Conservation (phyloP, 1,139 yeast species). For the Zygosaccharomyces pseudobailii region DNA sequence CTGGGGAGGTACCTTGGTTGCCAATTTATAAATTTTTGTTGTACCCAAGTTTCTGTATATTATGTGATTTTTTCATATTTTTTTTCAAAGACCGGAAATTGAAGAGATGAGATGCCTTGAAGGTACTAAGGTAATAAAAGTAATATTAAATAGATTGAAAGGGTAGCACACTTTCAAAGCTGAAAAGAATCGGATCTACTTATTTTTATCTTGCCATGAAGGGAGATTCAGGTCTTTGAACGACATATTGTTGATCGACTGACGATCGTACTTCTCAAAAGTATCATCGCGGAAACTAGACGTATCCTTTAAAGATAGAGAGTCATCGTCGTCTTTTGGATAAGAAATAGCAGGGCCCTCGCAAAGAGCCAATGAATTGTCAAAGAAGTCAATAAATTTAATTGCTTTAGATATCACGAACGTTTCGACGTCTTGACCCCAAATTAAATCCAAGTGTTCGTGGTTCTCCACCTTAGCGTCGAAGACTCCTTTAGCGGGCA, state of each 20-base stretch:
- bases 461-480: slow-evolving; percentile 38
- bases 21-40: background rate
- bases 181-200: background rate
- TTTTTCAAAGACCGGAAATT: slow-evolving; percentile 1
- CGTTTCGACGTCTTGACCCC: slow-evolving; percentile 70
- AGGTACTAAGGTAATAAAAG: background rate
- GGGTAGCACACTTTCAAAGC: background rate
- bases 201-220: background rate
- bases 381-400: slow-evolving; percentile 34
- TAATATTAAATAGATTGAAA: background rate
- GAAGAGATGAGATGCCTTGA: slow-evolving; percentile 2
- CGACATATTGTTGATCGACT: background rate
- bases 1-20: background rate
- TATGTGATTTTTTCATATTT: background rate
- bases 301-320: slow-evolving; percentile 2
- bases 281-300: background rate
- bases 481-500: slow-evolving; percentile 33
- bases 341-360: background rate
- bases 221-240: background rate
- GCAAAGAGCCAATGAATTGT: slow-evolving; percentile 6
- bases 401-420: slow-evolving; percentile 53
- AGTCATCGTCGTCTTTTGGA: slow-evolving; percentile 2
- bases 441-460: slow-evolving; percentile 84
- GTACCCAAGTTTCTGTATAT: background rate
- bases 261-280: background rate